These are phyloP conservation scores for Ascochyta rabiei DNA, from an alignment of 2,329 filamentous ascomycete species.

Conservation along the genomic window DNA sequence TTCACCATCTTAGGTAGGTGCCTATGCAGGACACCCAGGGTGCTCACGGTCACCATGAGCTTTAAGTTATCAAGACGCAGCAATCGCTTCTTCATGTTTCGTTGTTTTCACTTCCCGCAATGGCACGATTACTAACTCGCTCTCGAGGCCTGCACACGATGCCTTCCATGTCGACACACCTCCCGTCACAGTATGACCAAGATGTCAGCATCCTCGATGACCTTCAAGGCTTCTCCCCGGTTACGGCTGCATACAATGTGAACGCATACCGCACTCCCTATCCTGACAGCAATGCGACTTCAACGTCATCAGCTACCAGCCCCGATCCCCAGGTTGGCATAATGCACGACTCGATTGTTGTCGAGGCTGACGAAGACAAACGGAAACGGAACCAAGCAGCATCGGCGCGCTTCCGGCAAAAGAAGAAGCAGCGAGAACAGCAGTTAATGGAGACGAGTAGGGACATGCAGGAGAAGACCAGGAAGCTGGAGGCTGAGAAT, in stretches of 20 bases:
- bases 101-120: slow-evolving; percentile 1
- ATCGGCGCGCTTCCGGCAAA: slow-evolving; percentile 85
- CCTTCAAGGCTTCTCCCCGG: slow-evolving; percentile 36
- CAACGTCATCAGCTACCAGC: slow-evolving; percentile 33
- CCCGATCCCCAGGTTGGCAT: slow-evolving; percentile 26
- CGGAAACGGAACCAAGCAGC: slow-evolving; percentile 87
- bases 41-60: neutral
- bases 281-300: slow-evolving; percentile 42
- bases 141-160: slow-evolving; percentile 38
- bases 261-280: slow-evolving; percentile 39
- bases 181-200: slow-evolving; percentile 33
- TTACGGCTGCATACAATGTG: slow-evolving; percentile 33
- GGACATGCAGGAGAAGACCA: slow-evolving; percentile 82
- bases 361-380: slow-evolving; percentile 82
- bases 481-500: slow-evolving; percentile 65
- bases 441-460: slow-evolving; percentile 63
- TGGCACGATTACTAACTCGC: slow-evolving; percentile 32
- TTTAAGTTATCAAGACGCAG: slow-evolving; percentile 2
- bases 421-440: slow-evolving; percentile 95
- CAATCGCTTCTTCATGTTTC: slow-evolving; percentile 9
- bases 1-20: slow-evolving; percentile 28
- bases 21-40: slow-evolving; percentile 18
- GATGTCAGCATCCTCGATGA: slow-evolving; percentile 38
- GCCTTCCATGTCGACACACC: slow-evolving; percentile 36
- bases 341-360: slow-evolving; percentile 31